phyloP scores from a whole-genome alignment of 108 stramenopile species.

The Chaetoceros tenuissimus region DNA sequence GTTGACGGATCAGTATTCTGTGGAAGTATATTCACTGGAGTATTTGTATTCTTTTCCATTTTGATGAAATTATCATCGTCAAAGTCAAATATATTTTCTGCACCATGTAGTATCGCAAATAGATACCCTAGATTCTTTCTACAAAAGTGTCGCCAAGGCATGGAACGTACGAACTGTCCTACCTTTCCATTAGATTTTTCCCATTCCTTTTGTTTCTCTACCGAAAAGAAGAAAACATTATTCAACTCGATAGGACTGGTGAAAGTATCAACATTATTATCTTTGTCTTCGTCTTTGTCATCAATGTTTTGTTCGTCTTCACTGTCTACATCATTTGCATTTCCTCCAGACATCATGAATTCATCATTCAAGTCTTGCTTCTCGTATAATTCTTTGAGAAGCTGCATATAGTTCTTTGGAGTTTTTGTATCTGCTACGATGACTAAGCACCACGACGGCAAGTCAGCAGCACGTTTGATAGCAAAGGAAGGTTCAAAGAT shows the following conservation, averaged over 20 bases:
- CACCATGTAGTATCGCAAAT: slow-evolving; percentile 40
- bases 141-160: slow-evolving; percentile 41
- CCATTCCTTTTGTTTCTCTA: too few species aligned
- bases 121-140: slow-evolving; percentile 57
- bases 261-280: neutral
- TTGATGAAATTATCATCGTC: slow-evolving; percentile 50
- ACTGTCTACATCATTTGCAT: neutral
- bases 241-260: too few species aligned
- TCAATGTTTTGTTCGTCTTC: too few species aligned
- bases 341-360: neutral
- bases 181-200: slow-evolving; percentile 4
- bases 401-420: slow-evolving; percentile 1
- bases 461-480: slow-evolving; percentile 14
- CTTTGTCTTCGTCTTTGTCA: neutral
- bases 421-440: slow-evolving; percentile 42
- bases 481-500: slow-evolving; percentile 36
- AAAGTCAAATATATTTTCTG: slow-evolving; percentile 39
- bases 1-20: neutral
- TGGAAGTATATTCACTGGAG: slow-evolving; percentile 5
- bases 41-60: slow-evolving; percentile 3
- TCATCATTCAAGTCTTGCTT: slow-evolving; percentile 1
- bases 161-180: slow-evolving; percentile 13
- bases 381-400: neutral
- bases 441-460: too few species aligned
- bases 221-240: slow-evolving; percentile 7